Evolutionary conservation across 768 basidiomycete genomes (phyloP).

Genomic region (Suillus ampliporus): DNA sequence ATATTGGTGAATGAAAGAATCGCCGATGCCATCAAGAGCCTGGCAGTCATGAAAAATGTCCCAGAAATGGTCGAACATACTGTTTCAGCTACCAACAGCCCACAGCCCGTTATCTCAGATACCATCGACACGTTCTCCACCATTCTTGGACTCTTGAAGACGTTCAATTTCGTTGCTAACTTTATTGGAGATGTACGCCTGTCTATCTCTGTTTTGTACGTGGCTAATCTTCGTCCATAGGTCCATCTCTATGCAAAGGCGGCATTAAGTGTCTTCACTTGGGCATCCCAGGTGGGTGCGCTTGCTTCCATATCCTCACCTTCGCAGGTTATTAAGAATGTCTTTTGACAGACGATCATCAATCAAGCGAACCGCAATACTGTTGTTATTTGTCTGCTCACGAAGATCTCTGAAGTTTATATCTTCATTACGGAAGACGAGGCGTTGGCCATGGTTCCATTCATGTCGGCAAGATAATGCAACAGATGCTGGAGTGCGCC

Average conservation of each 20-base stretch:
- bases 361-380: background rate
- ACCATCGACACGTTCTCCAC: background rate
- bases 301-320: background rate
- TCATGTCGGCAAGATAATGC: too few species aligned
- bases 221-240: background rate
- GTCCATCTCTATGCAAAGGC: conserved; percentile 11
- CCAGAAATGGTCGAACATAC: too few species aligned
- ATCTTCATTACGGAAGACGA: too few species aligned
- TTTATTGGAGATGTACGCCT: background rate
- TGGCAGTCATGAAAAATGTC: too few species aligned
- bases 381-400: conserved; percentile 4
- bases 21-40: too few species aligned
- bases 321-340: background rate
- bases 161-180: background rate
- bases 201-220: background rate
- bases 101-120: background rate
- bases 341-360: conserved; percentile 2
- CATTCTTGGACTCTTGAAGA: background rate
- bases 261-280: conserved; percentile 5
- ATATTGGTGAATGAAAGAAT: background rate
- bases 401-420: too few species aligned
- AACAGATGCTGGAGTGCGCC: background rate
- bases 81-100: background rate
- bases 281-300: conserved; percentile 3
- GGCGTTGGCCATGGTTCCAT: too few species aligned